Base-by-base conservation (phyloP, 2,329 filamentous ascomycete genomes). In the Exophiala viscosa region DNA sequence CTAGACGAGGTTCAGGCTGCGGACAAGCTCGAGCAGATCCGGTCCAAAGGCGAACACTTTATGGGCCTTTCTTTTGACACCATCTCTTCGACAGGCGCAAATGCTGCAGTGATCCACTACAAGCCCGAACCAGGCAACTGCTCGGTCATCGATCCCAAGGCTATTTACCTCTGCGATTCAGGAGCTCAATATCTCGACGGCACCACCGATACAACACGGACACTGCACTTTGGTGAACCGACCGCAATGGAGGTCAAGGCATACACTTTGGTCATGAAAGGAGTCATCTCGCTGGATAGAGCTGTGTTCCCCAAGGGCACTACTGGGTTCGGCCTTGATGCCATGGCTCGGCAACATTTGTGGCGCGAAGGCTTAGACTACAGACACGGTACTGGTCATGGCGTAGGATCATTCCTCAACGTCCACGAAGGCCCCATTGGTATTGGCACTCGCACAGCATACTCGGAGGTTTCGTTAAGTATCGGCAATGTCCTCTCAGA, bases 351-450 rank as follows among this genome's bases (percentile, higher is more conserved):
- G 50, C 93, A 99, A 65, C 88, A 88, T 65, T 79, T 99, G 54
- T 99, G 93, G 93, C 87, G 88, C 66, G 80, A 92, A 65, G 93
- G 93, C 0, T 77, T 99, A 10, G 93, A 99, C 68, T 99, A 96
- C 71, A 84, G 93, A 34, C 93, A 99, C 68, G 93, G 93, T 51
- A 99, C 93, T 3, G 93, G 93, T 8, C 93, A 99, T 67, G 93
- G 93, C 39, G 88, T 99, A 33, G 93, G 93, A 23, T 96, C 90
- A 1, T 99, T 86, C 71, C 75, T 99, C 65, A 99, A 99, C 62
- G 93, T 99, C 0, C 93, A 99, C 67, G 93, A 99, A 73, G 93
- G 93, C 0, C 93, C 93, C 1, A 95, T 99, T 57, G 93, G 93
- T 15, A 95, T 99, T 55, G 93, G 93, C 23, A 96, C 91, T 8